Conservation (phyloP, 2,329 filamentous ascomycete species). For the Exophiala dermatitidis region DNA sequence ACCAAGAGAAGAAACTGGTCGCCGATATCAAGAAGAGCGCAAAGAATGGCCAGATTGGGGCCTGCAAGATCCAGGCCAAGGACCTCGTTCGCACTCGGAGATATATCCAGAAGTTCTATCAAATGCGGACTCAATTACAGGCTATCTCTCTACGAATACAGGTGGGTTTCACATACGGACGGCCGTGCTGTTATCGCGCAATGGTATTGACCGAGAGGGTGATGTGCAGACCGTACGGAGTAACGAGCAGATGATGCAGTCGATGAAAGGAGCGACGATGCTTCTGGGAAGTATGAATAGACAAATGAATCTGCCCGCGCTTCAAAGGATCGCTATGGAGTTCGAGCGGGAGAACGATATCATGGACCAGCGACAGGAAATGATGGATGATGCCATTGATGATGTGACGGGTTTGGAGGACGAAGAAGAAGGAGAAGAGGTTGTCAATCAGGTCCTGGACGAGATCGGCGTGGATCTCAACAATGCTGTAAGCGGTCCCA, state of each 20-base stretch:
- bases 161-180: conserved; percentile 42
- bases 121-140: conserved; percentile 94
- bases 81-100: conserved; percentile 86
- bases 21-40: conserved; percentile 96
- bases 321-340: conserved; percentile 97
- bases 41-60: conserved; percentile 97
- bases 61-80: conserved; percentile 96
- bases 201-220: neutral
- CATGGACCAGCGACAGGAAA: conserved; percentile 97
- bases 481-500: conserved; percentile 61
- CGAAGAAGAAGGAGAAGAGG: conserved; percentile 93
- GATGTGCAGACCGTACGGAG: conserved; percentile 74
- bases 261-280: conserved; percentile 95
- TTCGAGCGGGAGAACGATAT: conserved; percentile 98
- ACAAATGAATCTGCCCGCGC: conserved; percentile 90
- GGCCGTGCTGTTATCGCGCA: neutral
- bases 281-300: conserved; percentile 95
- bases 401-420: conserved; percentile 86
- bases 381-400: conserved; percentile 99
- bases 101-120: conserved; percentile 93
- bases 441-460: conserved; percentile 91
- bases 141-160: conserved; percentile 93
- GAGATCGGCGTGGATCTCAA: conserved; percentile 93
- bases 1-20: conserved; percentile 96
- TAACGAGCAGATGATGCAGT: conserved; percentile 99